Evolutionary conservation across 2,329 filamentous ascomycete genomes (phyloP).

Genomic region (Colletotrichum destructivum): DNA sequence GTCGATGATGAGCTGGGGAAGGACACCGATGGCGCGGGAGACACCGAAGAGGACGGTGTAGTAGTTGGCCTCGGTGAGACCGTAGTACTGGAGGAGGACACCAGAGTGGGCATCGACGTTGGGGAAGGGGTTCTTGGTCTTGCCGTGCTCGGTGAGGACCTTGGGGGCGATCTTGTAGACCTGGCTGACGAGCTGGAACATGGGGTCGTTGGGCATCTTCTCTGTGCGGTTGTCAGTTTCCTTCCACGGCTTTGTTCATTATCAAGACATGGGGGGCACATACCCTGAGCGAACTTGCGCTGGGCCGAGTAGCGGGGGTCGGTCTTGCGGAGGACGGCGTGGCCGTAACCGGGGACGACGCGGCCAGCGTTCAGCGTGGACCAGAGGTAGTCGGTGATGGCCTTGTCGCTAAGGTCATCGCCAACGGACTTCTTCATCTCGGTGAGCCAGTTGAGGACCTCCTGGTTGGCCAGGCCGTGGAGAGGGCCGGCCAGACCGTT

Average conservation of each 20-base stretch:
- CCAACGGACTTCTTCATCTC: constrained; percentile 98
- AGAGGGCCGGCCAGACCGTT: constrained; percentile 98
- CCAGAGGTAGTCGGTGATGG: constrained; percentile 99
- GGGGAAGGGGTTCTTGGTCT: constrained; percentile 99
- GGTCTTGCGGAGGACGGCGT: constrained; percentile 99
- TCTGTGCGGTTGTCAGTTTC: constrained; percentile 59
- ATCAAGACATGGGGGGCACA: constrained; percentile 16
- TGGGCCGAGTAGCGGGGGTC: constrained; percentile 99
- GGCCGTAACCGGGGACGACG: constrained; percentile 98
- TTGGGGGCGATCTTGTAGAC: constrained; percentile 99
- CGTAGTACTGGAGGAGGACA: constrained; percentile 99
- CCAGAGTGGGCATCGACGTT: constrained; percentile 99
- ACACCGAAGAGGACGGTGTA: constrained; percentile 99
- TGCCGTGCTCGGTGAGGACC: constrained; percentile 99
- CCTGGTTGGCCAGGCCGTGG: constrained; percentile 99
- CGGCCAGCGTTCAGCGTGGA: constrained; percentile 94
- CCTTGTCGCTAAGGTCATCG: constrained; percentile 94
- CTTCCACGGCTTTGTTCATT: neutral
- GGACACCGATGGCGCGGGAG: constrained; percentile 96
- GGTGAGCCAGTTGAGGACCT: constrained; percentile 98
- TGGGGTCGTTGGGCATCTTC: constrained; percentile 95
- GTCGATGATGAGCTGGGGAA: constrained; percentile 99
- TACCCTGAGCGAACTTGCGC: constrained; percentile 89
- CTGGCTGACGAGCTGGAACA: constrained; percentile 99
- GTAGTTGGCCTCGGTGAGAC: constrained; percentile 98